phyloP scores from a whole-genome alignment of 2,329 filamentous ascomycete genomes.

The Neonectria sp. region DNA sequence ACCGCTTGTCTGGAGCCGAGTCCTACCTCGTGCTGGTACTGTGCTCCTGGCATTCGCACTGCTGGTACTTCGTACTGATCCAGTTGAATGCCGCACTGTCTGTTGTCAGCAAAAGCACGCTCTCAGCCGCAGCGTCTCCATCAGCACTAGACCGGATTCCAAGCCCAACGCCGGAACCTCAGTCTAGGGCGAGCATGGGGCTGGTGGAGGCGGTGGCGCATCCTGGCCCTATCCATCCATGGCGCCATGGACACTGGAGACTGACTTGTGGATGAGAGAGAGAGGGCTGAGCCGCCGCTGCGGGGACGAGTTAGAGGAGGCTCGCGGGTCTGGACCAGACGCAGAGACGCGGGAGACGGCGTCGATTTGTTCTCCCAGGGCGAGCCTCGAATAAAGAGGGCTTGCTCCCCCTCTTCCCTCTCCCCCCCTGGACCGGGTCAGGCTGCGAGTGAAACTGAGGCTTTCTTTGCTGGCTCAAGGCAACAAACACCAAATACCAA shows the following conservation, averaged over 20 bases:
- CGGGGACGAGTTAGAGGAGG: conserved; percentile 35
- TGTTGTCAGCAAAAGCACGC: conserved; percentile 30
- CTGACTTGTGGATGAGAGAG: conserved; percentile 13
- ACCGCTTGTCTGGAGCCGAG: conserved; percentile 22
- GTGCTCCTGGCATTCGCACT: no score
- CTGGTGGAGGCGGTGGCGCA: conserved; percentile 44
- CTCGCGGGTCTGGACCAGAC: conserved; percentile 30
- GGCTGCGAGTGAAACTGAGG: conserved; percentile 13
- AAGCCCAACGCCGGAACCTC: conserved; percentile 31
- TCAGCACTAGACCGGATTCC: conserved; percentile 47
- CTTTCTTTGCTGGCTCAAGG: conserved; percentile 10
- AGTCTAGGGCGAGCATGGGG: conserved; percentile 26
- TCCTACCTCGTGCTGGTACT: background rate
- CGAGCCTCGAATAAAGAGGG: conserved; percentile 23
- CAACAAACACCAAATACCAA: background rate
- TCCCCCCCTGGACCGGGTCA: background rate
- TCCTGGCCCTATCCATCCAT: conserved; percentile 38
- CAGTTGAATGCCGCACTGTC: background rate
- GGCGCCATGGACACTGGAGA: conserved; percentile 35
- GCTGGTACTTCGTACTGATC: no score
- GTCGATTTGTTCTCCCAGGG: conserved; percentile 22
- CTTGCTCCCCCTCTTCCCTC: conserved; percentile 8
- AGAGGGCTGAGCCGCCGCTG: conserved; percentile 46
- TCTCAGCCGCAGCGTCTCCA: conserved; percentile 47
- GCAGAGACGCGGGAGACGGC: conserved; percentile 18